Evolutionary conservation across 106 monocot genomes (phyloP).

Genomic region (Dioscorea zingiberensis): DNA sequence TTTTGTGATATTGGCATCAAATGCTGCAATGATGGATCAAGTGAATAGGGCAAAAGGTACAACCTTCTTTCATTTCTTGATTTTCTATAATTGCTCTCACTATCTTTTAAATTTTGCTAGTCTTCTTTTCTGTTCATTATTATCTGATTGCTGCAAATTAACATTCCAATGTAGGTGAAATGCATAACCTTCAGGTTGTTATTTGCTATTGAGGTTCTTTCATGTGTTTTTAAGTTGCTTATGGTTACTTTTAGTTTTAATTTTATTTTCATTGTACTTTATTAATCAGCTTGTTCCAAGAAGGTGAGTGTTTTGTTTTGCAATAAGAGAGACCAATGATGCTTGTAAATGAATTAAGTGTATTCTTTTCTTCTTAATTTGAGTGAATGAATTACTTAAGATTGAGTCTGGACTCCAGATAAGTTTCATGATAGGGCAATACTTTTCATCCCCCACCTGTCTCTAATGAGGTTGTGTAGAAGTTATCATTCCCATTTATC

Average conservation of each 20-base stretch:
- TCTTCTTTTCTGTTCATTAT: background rate
- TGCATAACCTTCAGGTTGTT: background rate
- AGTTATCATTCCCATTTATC: too few relatives aligned
- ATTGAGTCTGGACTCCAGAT: too few relatives aligned
- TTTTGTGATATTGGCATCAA: constrained; percentile 62
- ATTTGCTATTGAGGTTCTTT: too few relatives aligned
- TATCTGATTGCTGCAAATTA: background rate
- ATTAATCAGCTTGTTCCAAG: too few relatives aligned
- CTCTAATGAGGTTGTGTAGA: too few relatives aligned
- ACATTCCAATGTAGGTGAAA: background rate
- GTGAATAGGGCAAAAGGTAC: constrained; percentile 59
- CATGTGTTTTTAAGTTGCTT: background rate
- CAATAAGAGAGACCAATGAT: too few relatives aligned
- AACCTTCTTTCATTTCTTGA: background rate
- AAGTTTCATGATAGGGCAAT: too few relatives aligned
- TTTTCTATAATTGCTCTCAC: background rate
- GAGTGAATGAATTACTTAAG: too few relatives aligned
- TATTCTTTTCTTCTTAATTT: too few relatives aligned
- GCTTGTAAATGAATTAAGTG: too few relatives aligned
- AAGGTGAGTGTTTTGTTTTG: too few relatives aligned
- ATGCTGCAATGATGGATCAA: constrained; percentile 69
- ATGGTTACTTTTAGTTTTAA: background rate
- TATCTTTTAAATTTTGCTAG: background rate
- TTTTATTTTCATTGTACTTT: background rate
- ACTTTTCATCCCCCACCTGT: too few relatives aligned